Evolutionary conservation across 495 filamentous ascomycete genomes (phyloP).

Genomic region (Tuber umbilicatum): DNA sequence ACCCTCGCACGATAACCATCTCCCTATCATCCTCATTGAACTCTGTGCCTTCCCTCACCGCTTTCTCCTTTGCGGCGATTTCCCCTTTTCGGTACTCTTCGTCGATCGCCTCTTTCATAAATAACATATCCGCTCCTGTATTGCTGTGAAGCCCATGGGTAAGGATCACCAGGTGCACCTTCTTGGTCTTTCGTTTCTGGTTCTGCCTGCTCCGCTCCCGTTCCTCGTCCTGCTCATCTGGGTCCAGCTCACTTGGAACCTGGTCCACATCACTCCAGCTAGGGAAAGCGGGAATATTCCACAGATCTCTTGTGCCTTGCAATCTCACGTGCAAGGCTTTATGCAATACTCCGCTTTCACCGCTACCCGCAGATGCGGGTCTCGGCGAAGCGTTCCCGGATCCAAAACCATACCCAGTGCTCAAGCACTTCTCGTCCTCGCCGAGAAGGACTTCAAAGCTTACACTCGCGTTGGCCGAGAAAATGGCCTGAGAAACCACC

Average conservation of each 20-base stretch:
- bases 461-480: slow-evolving; percentile 80
- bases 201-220: slow-evolving; percentile 42
- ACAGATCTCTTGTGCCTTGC: slow-evolving; percentile 81
- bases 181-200: slow-evolving; percentile 49
- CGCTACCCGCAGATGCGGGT: slow-evolving; percentile 17
- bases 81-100: slow-evolving; percentile 64
- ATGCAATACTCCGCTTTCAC: slow-evolving; percentile 20
- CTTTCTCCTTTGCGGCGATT: slow-evolving; percentile 50
- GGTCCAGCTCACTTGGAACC: slow-evolving; percentile 30
- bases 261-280: slow-evolving; percentile 45
- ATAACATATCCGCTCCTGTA: slow-evolving; percentile 94
- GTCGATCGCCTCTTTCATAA: slow-evolving; percentile 94
- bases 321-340: slow-evolving; percentile 64
- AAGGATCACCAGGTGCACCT: slow-evolving; percentile 80
- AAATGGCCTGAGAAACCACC: slow-evolving; percentile 83
- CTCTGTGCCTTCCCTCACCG: slow-evolving; percentile 40
- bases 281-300: slow-evolving; percentile 82
- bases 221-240: slow-evolving; percentile 38
- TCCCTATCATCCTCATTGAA: slow-evolving; percentile 65
- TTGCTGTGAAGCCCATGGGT: slow-evolving; percentile 97
- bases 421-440: slow-evolving; percentile 74
- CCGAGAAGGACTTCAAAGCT: slow-evolving; percentile 81
- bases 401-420: slow-evolving; percentile 47
- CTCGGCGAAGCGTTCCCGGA: slow-evolving; percentile 14
- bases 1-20: slow-evolving; percentile 89